Conservation (phyloP, 2,329 filamentous ascomycete genomes). For the Apiospora aurea region DNA sequence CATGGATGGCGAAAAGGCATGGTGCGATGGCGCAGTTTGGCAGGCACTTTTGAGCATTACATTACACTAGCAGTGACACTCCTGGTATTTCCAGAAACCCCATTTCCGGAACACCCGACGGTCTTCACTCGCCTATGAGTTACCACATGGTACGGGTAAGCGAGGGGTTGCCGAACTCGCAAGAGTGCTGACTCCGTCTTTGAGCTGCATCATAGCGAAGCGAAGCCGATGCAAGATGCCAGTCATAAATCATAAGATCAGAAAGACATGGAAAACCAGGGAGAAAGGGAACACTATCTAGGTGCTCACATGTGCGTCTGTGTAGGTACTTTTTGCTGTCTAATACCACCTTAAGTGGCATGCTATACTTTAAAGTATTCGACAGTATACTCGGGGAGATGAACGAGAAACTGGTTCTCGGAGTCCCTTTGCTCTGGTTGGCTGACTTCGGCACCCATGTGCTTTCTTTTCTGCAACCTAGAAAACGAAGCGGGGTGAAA, state of each 20-base stretch:
- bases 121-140: not conserved
- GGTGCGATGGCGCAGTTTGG: not conserved
- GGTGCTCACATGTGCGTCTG: not conserved
- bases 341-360: not conserved
- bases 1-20: not conserved
- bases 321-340: not conserved
- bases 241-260: not conserved
- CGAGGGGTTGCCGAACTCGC: not conserved
- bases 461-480: not conserved
- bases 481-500: not conserved
- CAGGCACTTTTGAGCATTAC: conserved; percentile 9
- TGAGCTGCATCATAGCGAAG: not conserved
- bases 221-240: not conserved
- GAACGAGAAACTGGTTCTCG: not conserved
- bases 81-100: not conserved
- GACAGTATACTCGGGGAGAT: not conserved
- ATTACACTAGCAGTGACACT: too few relatives aligned
- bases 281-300: not conserved
- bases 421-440: not conserved
- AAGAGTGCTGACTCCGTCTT: not conserved
- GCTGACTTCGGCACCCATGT: not conserved
- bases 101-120: not conserved
- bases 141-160: not conserved
- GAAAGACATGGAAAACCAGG: not conserved
- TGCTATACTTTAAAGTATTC: not conserved